Percentiles rank a stretch among this genome's conserved stretches.
Conservation (phyloP, 2,329 filamentous ascomycete species). For the Stemphylium lycopersici region DNA sequence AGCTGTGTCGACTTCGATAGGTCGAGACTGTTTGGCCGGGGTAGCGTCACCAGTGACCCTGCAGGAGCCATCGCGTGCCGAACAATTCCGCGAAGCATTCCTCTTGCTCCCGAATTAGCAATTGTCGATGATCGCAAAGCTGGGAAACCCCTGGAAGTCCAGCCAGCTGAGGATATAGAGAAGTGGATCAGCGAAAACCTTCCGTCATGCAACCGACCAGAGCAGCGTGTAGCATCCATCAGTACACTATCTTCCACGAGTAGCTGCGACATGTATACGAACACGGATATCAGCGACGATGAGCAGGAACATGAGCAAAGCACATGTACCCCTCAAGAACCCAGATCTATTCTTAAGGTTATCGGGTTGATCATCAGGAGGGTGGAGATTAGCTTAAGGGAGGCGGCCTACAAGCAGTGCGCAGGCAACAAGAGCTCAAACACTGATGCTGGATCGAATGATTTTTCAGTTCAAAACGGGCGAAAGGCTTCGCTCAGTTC, state of each 20-base stretch:
- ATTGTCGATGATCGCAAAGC: not conserved
- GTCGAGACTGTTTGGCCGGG: not conserved
- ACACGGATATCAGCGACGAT: conserved; percentile 34
- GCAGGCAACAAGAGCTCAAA: conserved; percentile 18
- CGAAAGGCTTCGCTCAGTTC: conserved; percentile 23
- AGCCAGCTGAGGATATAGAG: conserved; percentile 22
- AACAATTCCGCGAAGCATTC: not conserved
- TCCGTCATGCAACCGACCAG: conserved; percentile 24
- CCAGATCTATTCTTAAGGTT: conserved; percentile 29
- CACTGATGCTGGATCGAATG: not conserved
- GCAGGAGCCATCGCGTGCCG: not conserved
- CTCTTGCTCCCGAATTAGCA: not conserved
- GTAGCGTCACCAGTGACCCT: conserved; percentile 6
- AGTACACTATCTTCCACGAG: conserved; percentile 35
- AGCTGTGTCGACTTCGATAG: conserved; percentile 11
- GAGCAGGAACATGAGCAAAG: conserved; percentile 20
- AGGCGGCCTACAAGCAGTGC: conserved; percentile 34
- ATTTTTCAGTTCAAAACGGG: conserved; percentile 10
- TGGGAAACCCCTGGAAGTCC: not conserved
- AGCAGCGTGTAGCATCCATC: conserved; percentile 35
- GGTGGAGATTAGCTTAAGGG: conserved; percentile 33
- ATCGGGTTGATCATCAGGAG: conserved; percentile 39
- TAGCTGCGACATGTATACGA: conserved; percentile 39
- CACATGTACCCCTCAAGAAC: conserved; percentile 1
- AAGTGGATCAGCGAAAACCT: conserved; percentile 36